These are phyloP conservation scores for Wickerhamomyces sp. DNA, from an alignment of 1,139 yeast genomes.

Conservation along the genomic window DNA sequence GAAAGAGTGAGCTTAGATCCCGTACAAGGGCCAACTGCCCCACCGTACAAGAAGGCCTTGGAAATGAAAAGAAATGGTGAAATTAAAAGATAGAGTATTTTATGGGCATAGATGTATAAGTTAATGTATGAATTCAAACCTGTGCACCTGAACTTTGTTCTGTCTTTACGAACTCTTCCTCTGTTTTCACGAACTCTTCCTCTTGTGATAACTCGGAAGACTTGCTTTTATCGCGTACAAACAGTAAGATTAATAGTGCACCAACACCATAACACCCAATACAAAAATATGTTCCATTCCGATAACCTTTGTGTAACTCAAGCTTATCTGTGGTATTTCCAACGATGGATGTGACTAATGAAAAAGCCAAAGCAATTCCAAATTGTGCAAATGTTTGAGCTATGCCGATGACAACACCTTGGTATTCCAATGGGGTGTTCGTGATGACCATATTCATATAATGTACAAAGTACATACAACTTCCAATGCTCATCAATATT, in stretches of 20 bases:
- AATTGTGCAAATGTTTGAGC: slow-evolving; percentile 25
- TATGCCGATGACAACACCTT: slow-evolving; percentile 27
- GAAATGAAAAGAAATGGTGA: slow-evolving; percentile 80
- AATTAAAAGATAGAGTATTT: slow-evolving; percentile 15
- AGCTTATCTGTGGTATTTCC: too few species aligned
- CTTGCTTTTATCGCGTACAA: too few species aligned
- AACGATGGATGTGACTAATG: slow-evolving; percentile 22
- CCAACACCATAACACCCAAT: too few species aligned
- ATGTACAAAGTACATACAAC: neutral
- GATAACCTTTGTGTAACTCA: too few species aligned
- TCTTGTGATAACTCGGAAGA: too few species aligned
- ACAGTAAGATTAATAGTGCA: too few species aligned
- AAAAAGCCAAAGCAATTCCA: slow-evolving; percentile 24
- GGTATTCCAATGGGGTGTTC: slow-evolving; percentile 24
- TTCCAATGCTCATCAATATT: neutral
- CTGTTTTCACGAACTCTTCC: too few species aligned
- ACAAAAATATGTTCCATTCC: too few species aligned
- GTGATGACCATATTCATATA: neutral
- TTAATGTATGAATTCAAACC: too few species aligned
- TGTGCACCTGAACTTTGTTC: too few species aligned
- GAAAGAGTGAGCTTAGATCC: slow-evolving; percentile 63
- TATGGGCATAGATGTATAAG: too few species aligned
- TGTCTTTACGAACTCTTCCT: too few species aligned
- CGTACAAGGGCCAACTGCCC: slow-evolving; percentile 92
- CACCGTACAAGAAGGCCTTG: slow-evolving; percentile 88